Base-by-base conservation (phyloP, 2,329 filamentous ascomycete genomes). In the Monosporascus sp. region DNA sequence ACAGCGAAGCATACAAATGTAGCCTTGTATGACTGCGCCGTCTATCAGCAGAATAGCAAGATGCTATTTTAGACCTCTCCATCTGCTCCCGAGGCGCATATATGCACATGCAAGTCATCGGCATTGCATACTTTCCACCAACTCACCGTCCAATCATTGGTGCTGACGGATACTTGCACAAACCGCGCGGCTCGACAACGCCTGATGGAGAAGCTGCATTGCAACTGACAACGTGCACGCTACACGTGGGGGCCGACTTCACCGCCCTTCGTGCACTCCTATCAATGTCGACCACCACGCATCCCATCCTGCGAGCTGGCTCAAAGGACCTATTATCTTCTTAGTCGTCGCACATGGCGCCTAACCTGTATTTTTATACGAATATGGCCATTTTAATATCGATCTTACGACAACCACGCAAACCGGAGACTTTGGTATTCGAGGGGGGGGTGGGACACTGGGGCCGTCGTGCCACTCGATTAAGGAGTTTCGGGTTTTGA, bases 351-450 rank as follows among this genome's bases (percentile, higher is more conserved):
- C 59, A 57, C 58, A 53, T 51, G 56, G 50, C 54, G 50, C 53
- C 51, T 48, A 60, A 55, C 54, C 57, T 61, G 60, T 66, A 64
- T 0, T 56, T 63, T 63, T 58, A 63, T 52, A 57, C 38, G 46
- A 48, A 58, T 50, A 58, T 50, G 46, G 40, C 53, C 49, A 48
- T 63, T 65, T 56, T 64, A 65, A 63, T 64, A 63, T 40, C 49
- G 45, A 54, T 53, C 49, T 50, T 51, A 50, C 52, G 40, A 45
- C 41, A 50, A 43, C 37, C 45, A 59, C 48, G 56, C 59, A 44
- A 44, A 60, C 60, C 49, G 58, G 57, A 53, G 53, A 56, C 49
- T 54, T 58, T 58, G 57, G 38, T 59, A 53, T 58, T 52, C 60
- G 49, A 50, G 52, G 56, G 58, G 54, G 54, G 53, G 52, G 56